Conservation (phyloP, 1,139 yeast genomes). For the Diutina ranongensis region DNA sequence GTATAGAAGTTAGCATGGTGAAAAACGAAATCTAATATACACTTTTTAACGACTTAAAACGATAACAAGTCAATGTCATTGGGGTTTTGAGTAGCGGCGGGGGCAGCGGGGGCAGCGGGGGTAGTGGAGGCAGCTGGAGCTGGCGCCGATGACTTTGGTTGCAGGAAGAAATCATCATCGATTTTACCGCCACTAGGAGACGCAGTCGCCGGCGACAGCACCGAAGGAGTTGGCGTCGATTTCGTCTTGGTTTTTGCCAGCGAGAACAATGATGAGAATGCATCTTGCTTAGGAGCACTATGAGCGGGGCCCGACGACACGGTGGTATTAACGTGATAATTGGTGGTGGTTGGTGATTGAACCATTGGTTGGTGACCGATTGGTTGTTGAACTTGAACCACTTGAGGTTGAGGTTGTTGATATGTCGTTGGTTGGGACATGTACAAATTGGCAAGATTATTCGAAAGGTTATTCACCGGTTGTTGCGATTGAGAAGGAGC, state of each 20-base stretch:
- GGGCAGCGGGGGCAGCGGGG: neutral
- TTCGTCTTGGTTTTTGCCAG: conserved; percentile 45
- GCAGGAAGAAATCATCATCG: conserved; percentile 17
- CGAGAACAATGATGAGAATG: conserved; percentile 72
- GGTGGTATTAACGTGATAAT: conserved; percentile 6
- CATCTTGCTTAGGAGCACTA: conserved; percentile 37
- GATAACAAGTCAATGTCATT: conserved; percentile 6
- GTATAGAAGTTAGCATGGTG: neutral
- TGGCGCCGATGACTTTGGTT: neutral
- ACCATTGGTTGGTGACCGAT: conserved; percentile 6
- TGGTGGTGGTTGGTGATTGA: neutral
- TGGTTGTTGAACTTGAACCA: conserved; percentile 1
- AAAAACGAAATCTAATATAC: conserved; percentile 4
- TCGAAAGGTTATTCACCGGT: conserved; percentile 14
- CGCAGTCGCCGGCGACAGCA: conserved; percentile 8
- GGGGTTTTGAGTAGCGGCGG: neutral
- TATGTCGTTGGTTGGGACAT: conserved; percentile 12
- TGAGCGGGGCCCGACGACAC: conserved; percentile 20
- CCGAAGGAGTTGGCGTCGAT: conserved; percentile 8
- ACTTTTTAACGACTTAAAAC: neutral
- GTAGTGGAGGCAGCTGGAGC: neutral
- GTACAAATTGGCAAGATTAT: conserved; percentile 30
- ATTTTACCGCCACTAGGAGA: conserved; percentile 8
- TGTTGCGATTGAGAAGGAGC: conserved; percentile 38
- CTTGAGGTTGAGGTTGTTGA: conserved; percentile 12